A percentile compares a stretch with the other conserved stretches of the same genome.
phyloP scores from a whole-genome alignment of 2,329 filamentous ascomycete species.

The Trichoderma pleuroti region DNA sequence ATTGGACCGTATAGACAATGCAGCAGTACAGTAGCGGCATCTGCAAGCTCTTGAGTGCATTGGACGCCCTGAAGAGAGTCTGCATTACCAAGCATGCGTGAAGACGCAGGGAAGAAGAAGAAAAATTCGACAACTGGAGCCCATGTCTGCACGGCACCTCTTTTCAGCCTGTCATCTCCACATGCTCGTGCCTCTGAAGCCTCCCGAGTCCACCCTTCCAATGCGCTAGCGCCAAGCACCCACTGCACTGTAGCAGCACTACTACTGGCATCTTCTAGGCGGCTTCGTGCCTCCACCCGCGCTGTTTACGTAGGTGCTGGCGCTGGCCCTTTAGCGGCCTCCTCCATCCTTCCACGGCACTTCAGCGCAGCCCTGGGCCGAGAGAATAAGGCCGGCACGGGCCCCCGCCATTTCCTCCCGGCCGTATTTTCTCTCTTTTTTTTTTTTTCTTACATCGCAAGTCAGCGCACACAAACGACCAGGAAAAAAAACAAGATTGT shows the following conservation, averaged over 20 bases:
- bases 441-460: conserved; percentile 21
- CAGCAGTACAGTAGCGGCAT: conserved; percentile 5
- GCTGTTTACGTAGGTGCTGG: background rate
- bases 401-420: conserved; percentile 21
- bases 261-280: background rate
- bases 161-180: conserved; percentile 15
- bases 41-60: background rate
- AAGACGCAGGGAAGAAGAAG: background rate
- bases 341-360: background rate
- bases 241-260: too few species aligned
- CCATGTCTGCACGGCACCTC: background rate
- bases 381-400: conserved; percentile 28
- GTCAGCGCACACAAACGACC: conserved; percentile 12
- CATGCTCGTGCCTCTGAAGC: conserved; percentile 2
- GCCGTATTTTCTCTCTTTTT: conserved; percentile 25
- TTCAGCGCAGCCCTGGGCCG: background rate
- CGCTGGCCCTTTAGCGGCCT: background rate
- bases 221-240: background rate
- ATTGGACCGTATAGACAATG: background rate
- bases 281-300: conserved; percentile 1
- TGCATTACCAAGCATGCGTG: background rate
- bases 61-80: background rate
- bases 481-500: conserved; percentile 12
- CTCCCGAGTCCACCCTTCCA: conserved; percentile 14
- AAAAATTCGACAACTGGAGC: conserved; percentile 1